Evolutionary conservation across 2,329 filamentous ascomycete species (phyloP).

Genomic region (Pleomassaria siparia): DNA sequence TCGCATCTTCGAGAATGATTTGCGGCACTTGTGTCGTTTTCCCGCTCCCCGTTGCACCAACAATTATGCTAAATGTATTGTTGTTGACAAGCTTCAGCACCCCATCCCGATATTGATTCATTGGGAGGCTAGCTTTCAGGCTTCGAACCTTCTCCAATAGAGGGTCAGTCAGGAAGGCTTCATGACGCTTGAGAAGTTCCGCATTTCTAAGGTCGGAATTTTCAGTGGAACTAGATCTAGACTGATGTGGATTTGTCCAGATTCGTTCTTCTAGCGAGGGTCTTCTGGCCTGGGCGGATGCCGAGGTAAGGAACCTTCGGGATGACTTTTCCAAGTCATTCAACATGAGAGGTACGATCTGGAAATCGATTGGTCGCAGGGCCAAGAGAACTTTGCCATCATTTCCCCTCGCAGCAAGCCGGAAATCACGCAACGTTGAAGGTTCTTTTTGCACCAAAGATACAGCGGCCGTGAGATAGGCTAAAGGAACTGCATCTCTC

Average conservation of each 20-base stretch:
- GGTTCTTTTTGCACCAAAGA: not conserved
- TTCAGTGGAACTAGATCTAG: not conserved
- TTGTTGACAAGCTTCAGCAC: not conserved
- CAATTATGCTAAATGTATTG: not conserved
- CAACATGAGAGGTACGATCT: not conserved
- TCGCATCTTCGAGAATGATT: conserved; percentile 1
- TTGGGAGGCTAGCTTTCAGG: not conserved
- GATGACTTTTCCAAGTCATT: not conserved
- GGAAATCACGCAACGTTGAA: not conserved
- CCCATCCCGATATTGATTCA: not conserved
- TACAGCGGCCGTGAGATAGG: conserved; percentile 1
- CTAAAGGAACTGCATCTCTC: not conserved
- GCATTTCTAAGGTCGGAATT: not conserved
- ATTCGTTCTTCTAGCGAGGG: not conserved
- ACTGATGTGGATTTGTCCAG: not conserved
- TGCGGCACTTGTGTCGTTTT: conserved; percentile 1
- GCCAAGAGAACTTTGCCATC: not conserved
- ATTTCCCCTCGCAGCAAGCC: not conserved
- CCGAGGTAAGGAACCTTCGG: not conserved
- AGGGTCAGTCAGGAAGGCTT: not conserved
- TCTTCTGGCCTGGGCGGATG: not conserved
- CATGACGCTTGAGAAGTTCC: not conserved
- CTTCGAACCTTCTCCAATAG: not conserved
- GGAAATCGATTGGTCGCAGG: not conserved
- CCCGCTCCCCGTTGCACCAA: conserved; percentile 1